A percentile compares a stretch with the other conserved stretches of the same genome.
These are phyloP conservation scores for Metschnikowia kofuensis DNA, from an alignment of 805 yeast genomes.

Conservation along the genomic window DNA sequence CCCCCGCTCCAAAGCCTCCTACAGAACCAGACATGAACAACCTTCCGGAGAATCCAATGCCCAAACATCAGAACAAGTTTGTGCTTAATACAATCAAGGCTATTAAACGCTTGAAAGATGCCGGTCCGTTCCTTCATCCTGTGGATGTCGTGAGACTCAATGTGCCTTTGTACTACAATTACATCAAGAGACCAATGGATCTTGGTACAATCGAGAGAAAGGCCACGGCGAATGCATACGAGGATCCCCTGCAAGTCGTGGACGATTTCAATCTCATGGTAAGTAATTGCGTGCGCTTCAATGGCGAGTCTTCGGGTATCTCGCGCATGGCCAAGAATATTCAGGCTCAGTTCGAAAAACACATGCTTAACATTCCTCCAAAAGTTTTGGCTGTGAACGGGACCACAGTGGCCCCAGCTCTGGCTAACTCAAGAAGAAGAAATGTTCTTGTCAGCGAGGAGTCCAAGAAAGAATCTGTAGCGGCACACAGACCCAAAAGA, in stretches of 20 bases:
- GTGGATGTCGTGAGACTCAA: conserved; percentile 87
- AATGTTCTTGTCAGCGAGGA: conserved; percentile 19
- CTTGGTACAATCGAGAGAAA: conserved; percentile 86
- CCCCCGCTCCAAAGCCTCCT: conserved; percentile 76
- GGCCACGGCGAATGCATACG: conserved; percentile 66
- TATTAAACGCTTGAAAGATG: conserved; percentile 86
- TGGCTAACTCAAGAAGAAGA: conserved; percentile 20
- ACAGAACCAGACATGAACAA: conserved; percentile 70
- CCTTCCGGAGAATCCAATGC: conserved; percentile 64
- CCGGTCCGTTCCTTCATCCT: conserved; percentile 83
- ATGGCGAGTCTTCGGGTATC: conserved; percentile 79
- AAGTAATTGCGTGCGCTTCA: conserved; percentile 74
- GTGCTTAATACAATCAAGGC: conserved; percentile 79
- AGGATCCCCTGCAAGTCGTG: conserved; percentile 60
- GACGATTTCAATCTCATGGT: conserved; percentile 86
- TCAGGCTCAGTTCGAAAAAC: conserved; percentile 90
- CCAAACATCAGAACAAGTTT: conserved; percentile 80
- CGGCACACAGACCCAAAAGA: conserved; percentile 88
- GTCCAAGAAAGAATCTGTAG: conserved; percentile 64
- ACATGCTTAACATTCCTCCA: conserved; percentile 87
- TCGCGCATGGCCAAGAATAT: conserved; percentile 90
- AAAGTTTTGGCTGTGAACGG: conserved; percentile 29
- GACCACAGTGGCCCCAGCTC: conserved; percentile 10
- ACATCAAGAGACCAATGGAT: conserved; percentile 88
- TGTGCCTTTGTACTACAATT: conserved; percentile 86